Percentiles rank a stretch among this genome's conserved stretches.
phyloP scores from a whole-genome alignment of 805 yeast species.

The Saccharomyces jurei region DNA sequence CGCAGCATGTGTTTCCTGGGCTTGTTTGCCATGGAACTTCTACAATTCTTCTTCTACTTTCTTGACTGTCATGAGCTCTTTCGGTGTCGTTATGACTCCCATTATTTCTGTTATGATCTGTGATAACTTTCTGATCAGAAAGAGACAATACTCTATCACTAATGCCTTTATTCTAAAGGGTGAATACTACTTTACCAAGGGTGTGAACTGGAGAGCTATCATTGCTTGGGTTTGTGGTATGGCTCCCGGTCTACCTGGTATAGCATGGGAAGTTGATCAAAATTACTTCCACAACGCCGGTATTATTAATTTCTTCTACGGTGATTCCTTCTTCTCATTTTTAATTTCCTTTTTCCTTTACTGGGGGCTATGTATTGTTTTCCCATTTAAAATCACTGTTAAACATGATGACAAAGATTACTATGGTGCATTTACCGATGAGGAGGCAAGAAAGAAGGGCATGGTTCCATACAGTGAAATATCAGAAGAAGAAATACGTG shows the following conservation, averaged over 20 bases:
- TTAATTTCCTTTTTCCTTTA: slow-evolving; percentile 34
- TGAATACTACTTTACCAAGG: slow-evolving; percentile 33
- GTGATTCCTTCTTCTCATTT: slow-evolving; percentile 39
- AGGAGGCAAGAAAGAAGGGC: slow-evolving; percentile 28
- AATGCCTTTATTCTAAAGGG: slow-evolving; percentile 22
- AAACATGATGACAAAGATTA: slow-evolving; percentile 35
- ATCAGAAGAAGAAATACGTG: slow-evolving; percentile 18
- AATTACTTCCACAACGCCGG: slow-evolving; percentile 28
- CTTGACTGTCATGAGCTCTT: slow-evolving; percentile 33
- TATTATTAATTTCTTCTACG: slow-evolving; percentile 36
- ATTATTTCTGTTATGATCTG: slow-evolving; percentile 34
- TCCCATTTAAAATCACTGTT: slow-evolving; percentile 32
- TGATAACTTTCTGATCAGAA: slow-evolving; percentile 35
- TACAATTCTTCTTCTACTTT: slow-evolving; percentile 32
- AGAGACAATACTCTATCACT: slow-evolving; percentile 30
- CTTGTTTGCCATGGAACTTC: slow-evolving; percentile 34
- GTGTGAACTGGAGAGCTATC: slow-evolving; percentile 35
- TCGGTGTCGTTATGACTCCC: slow-evolving; percentile 34
- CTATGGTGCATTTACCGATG: slow-evolving; percentile 33
- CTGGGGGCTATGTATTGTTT: slow-evolving; percentile 28
- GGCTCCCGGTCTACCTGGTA: slow-evolving; percentile 46
- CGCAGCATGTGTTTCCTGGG: slow-evolving; percentile 31
- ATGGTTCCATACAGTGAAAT: slow-evolving; percentile 30
- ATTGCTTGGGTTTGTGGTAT: slow-evolving; percentile 30
- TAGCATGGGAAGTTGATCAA: slow-evolving; percentile 30